Percentiles rank a stretch among this genome's conserved stretches.
These are phyloP conservation scores for Colletotrichum neosansevieriae DNA, from an alignment of 2,329 filamentous ascomycete species.

Conservation along the genomic window DNA sequence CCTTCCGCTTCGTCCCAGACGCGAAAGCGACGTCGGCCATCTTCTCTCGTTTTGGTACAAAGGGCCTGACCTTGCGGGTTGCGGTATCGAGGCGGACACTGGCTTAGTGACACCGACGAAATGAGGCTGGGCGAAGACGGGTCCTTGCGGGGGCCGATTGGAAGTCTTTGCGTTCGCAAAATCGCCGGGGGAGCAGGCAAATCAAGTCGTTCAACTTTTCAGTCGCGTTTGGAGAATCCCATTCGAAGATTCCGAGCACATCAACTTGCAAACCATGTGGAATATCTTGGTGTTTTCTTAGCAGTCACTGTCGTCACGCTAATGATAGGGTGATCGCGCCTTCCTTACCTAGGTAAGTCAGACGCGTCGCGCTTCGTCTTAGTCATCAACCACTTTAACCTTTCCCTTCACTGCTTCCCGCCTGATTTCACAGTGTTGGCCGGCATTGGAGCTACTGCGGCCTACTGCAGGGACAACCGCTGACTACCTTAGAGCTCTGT, in stretches of 20 bases:
- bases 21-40: constrained; percentile 57
- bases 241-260: too few species aligned
- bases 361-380: not conserved
- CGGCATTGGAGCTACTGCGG: too few species aligned
- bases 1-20: constrained; percentile 64
- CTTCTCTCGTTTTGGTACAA: not conserved
- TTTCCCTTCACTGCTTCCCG: not conserved
- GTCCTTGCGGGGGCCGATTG: not conserved
- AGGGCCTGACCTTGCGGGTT: not conserved
- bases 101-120: not conserved
- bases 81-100: not conserved
- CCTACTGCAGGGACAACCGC: too few species aligned
- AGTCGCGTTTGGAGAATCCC: too few species aligned
- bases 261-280: too few species aligned
- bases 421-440: too few species aligned
- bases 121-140: not conserved
- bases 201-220: too few species aligned
- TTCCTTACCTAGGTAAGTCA: not conserved
- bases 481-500: too few species aligned
- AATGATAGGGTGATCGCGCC: not conserved
- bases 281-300: too few species aligned
- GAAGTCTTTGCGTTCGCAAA: too few species aligned
- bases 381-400: constrained; percentile 9
- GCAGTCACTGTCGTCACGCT: too few species aligned
- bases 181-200: too few species aligned